These are phyloP conservation scores for Symmetrospora coprosmae DNA, from an alignment of 768 basidiomycete genomes.

Conservation along the genomic window DNA sequence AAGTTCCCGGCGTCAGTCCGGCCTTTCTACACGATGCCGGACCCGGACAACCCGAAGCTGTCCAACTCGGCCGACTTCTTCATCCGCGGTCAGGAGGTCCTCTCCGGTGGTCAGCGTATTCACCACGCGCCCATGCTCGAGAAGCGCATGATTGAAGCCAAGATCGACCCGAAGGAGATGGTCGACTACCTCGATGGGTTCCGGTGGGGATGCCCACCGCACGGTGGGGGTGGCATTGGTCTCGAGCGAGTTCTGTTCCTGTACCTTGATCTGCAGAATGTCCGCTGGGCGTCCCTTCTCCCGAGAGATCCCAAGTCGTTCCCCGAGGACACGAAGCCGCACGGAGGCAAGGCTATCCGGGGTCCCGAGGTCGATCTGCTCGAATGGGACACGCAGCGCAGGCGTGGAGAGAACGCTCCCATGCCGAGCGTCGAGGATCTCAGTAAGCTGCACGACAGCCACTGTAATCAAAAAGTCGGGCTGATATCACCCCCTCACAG, in stretches of 20 bases:
- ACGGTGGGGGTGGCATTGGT: constrained; percentile 89
- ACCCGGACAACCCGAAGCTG: constrained; percentile 71
- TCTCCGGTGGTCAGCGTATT: constrained; percentile 91
- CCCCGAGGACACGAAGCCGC: constrained; percentile 16
- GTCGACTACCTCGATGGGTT: constrained; percentile 86
- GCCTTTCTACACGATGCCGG: constrained; percentile 99
- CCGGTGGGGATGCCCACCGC: constrained; percentile 81
- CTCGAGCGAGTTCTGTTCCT: constrained; percentile 57
- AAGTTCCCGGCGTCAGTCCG: constrained; percentile 89
- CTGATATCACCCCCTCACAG: too few relatives aligned
- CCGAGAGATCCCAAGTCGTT: constrained; percentile 73
- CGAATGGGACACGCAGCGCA: constrained; percentile 8
- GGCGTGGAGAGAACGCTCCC: constrained; percentile 30
- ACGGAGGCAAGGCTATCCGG: constrained; percentile 7
- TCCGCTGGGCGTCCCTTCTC: constrained; percentile 79
- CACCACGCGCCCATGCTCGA: constrained; percentile 69
- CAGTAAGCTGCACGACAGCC: constrained; percentile 29
- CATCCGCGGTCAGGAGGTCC: constrained; percentile 96
- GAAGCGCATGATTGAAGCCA: constrained; percentile 69
- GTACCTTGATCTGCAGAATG: constrained; percentile 89
- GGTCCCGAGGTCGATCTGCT: constrained; percentile 19
- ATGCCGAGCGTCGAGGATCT: constrained; percentile 43
- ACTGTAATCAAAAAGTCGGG: too few relatives aligned
- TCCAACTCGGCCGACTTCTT: constrained; percentile 99
- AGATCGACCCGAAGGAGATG: constrained; percentile 78